Evolutionary conservation across 2,329 filamentous ascomycete species (phyloP).

Genomic region (Dothistroma septosporum): DNA sequence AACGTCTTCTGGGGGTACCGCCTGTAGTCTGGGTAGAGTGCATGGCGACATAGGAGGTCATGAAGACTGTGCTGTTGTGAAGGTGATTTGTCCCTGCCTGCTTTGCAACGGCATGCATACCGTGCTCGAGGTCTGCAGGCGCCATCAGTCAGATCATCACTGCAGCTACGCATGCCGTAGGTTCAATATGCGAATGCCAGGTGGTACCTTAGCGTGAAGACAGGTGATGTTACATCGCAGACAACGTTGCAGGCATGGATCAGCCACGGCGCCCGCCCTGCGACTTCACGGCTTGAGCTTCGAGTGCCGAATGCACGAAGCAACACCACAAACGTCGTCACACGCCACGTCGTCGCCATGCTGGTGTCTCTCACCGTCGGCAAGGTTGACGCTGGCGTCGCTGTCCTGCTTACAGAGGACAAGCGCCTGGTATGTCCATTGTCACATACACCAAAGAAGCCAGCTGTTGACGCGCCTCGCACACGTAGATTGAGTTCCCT

Average conservation of each 20-base stretch:
- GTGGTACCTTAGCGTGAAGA: not conserved
- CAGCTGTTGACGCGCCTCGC: constrained; percentile 13
- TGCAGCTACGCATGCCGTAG: not conserved
- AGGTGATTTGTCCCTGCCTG: not conserved
- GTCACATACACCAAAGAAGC: not conserved
- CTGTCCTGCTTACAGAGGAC: constrained; percentile 91
- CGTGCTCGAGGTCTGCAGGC: too few relatives aligned
- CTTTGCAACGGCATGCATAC: too few relatives aligned
- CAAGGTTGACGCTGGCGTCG: constrained; percentile 98
- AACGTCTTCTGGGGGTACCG: not conserved
- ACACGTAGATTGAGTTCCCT: constrained; percentile 85
- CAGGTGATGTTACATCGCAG: not conserved
- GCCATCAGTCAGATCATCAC: not conserved
- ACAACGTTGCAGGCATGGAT: not conserved
- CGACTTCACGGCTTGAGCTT: not conserved
- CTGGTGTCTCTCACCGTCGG: constrained; percentile 96
- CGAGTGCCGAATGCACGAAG: not conserved
- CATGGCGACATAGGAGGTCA: not conserved
- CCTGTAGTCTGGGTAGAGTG: not conserved
- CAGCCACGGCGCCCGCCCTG: too few relatives aligned
- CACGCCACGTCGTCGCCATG: constrained; percentile 54
- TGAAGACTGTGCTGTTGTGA: not conserved
- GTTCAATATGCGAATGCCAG: not conserved
- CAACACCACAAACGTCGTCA: constrained; percentile 1
- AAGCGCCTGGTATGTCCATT: constrained; percentile 74